Conservation (phyloP, 1,284 basidiomycete species). For the Rhodotorula sp. region DNA sequence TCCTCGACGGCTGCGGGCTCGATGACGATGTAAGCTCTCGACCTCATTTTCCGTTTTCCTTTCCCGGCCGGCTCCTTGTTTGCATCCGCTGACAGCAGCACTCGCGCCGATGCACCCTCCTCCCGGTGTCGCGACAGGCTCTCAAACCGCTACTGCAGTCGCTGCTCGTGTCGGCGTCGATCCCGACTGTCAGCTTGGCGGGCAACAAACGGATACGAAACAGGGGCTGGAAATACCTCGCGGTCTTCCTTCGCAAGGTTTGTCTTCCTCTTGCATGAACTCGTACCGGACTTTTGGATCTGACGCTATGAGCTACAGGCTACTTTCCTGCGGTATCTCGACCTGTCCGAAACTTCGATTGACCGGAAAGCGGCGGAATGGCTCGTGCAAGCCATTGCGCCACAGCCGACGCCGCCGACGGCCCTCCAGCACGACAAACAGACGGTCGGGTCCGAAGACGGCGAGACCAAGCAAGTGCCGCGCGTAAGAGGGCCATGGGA, state of each 20-base stretch:
- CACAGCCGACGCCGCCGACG: constrained; percentile 22
- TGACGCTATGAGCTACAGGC: constrained; percentile 55
- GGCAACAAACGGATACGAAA: constrained; percentile 79
- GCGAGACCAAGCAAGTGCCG: background rate
- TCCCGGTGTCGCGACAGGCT: constrained; percentile 54
- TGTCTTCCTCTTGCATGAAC: constrained; percentile 32
- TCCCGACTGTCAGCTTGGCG: constrained; percentile 81
- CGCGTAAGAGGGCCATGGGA: constrained; percentile 9
- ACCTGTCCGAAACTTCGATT: constrained; percentile 81
- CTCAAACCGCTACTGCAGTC: constrained; percentile 89
- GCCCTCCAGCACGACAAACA: background rate
- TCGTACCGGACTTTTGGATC: background rate
- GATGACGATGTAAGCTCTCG: constrained; percentile 66
- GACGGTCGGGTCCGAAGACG: background rate
- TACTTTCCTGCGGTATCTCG: constrained; percentile 73
- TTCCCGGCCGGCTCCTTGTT: background rate
- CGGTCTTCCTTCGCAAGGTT: constrained; percentile 74
- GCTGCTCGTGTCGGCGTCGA: constrained; percentile 75
- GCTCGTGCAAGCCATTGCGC: constrained; percentile 62
- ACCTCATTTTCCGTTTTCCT: constrained; percentile 10
- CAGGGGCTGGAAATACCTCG: constrained; percentile 75
- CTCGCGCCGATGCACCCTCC: background rate
- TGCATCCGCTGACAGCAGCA: background rate
- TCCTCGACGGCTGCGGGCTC: constrained; percentile 74
- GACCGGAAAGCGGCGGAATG: constrained; percentile 83